Percentiles rank a stretch among this genome's conserved stretches.
Evolutionary conservation across 495 filamentous ascomycete species (phyloP).

Genomic region (Letharia columbiana): DNA sequence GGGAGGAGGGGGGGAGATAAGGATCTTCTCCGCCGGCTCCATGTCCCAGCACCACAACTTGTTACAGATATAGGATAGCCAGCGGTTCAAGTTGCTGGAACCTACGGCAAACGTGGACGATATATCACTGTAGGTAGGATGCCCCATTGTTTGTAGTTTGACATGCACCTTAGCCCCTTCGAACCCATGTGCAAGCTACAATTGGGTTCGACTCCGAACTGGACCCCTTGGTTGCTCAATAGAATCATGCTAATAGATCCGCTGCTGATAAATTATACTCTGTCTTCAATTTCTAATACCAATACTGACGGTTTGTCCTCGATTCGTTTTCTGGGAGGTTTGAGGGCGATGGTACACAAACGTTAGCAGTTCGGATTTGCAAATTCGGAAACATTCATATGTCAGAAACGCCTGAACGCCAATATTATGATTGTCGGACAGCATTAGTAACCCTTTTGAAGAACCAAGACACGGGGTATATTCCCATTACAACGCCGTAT

Average conservation of each 20-base stretch:
- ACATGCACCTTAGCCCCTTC: neutral
- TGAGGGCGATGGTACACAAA: neutral
- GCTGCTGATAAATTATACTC: neutral
- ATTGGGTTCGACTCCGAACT: too few species aligned
- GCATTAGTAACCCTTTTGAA: neutral
- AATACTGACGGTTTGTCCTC: neutral
- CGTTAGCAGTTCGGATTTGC: neutral
- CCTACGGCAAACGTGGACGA: neutral
- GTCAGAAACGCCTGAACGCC: neutral
- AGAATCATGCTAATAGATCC: neutral
- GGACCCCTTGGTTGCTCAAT: neutral
- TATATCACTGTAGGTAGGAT: neutral
- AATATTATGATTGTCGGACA: neutral
- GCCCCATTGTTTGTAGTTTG: neutral
- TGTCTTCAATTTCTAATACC: neutral
- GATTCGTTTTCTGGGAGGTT: neutral
- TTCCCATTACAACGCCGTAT: conserved; percentile 3
- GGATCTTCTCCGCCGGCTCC: neutral
- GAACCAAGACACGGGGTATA: conserved; percentile 8
- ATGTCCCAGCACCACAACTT: neutral
- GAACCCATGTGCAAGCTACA: too few species aligned
- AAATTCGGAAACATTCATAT: neutral
- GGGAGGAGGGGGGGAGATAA: neutral
- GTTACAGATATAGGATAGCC: neutral
- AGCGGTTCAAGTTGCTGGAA: neutral